A percentile compares a stretch with the other conserved stretches of the same genome.
phyloP scores from a whole-genome alignment of 2,329 filamentous ascomycete genomes.

The Pleomassaria siparia region DNA sequence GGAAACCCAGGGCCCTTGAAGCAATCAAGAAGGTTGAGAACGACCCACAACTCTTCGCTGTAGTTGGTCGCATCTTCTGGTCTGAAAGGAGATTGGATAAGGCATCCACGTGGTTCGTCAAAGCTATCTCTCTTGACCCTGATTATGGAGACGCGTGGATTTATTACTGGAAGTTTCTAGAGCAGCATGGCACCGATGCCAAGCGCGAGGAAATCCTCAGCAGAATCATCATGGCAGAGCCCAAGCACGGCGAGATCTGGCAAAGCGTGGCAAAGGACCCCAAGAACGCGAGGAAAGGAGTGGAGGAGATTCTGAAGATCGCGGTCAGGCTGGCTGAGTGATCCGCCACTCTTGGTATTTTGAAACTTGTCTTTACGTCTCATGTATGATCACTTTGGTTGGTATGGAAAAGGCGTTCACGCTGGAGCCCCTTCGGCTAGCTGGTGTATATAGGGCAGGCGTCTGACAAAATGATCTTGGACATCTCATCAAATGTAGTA shows the following conservation, averaged over 20 bases:
- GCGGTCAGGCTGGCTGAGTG: conserved; percentile 64
- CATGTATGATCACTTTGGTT: background rate
- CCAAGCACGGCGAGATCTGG: conserved; percentile 91
- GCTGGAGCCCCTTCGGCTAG: background rate
- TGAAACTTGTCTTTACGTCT: background rate
- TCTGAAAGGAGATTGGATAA: conserved; percentile 88
- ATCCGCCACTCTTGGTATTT: too few relatives aligned
- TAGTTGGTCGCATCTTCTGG: conserved; percentile 96
- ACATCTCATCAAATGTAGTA: too few relatives aligned
- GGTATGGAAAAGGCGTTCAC: background rate
- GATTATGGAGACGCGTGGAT: conserved; percentile 94
- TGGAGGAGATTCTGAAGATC: conserved; percentile 80
- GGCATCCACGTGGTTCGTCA: conserved; percentile 96
- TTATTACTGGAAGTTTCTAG: conserved; percentile 94
- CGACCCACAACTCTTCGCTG: conserved; percentile 84
- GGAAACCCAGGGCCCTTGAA: conserved; percentile 86
- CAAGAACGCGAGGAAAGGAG: conserved; percentile 70
- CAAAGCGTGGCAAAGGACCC: conserved; percentile 84
- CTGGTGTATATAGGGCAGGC: too few relatives aligned
- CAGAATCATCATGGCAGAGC: conserved; percentile 82
- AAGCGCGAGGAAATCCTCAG: conserved; percentile 82
- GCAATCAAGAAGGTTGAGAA: conserved; percentile 97
- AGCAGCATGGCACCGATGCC: conserved; percentile 91
- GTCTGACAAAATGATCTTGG: too few relatives aligned
- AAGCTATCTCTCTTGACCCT: conserved; percentile 83